These are phyloP conservation scores for Hymenoscyphus repandus DNA, from an alignment of 2,329 filamentous ascomycete genomes.

Conservation along the genomic window DNA sequence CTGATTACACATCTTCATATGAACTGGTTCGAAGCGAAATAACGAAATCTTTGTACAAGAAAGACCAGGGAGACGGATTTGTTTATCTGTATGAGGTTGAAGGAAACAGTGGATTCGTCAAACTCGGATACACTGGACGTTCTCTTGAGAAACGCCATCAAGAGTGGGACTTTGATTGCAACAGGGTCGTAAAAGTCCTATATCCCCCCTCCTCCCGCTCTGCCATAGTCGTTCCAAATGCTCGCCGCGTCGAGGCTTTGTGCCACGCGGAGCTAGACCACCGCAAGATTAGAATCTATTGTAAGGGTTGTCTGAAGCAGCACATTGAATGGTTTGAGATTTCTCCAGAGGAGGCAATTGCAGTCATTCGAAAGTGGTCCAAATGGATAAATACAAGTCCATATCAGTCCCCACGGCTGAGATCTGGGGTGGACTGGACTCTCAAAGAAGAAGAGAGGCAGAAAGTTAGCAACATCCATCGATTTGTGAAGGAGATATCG, in stretches of 20 bases:
- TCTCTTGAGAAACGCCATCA: background rate
- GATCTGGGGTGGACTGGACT: background rate
- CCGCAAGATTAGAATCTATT: background rate
- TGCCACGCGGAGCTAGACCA: background rate
- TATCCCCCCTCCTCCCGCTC: background rate
- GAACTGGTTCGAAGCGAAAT: background rate
- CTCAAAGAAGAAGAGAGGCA: background rate
- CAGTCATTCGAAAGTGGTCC: constrained; percentile 1
- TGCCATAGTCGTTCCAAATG: background rate
- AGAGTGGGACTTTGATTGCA: background rate
- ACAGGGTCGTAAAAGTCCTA: background rate
- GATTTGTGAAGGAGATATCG: background rate
- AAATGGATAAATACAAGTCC: background rate
- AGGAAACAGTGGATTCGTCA: constrained; percentile 3
- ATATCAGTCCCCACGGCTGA: background rate
- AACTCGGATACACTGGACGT: constrained; percentile 1
- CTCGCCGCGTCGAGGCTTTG: background rate
- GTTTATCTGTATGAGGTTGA: constrained; percentile 5
- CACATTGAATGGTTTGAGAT: constrained; percentile 3
- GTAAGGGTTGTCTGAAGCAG: background rate
- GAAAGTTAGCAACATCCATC: background rate
- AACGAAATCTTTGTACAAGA: background rate
- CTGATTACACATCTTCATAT: background rate
- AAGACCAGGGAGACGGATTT: background rate
- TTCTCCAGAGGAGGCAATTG: constrained; percentile 3